Evolutionary conservation across 352 stramenopile genomes (phyloP), one percentile per base, ranked within the genome.

Genomic region (Phytophthora fragariae): DNA sequence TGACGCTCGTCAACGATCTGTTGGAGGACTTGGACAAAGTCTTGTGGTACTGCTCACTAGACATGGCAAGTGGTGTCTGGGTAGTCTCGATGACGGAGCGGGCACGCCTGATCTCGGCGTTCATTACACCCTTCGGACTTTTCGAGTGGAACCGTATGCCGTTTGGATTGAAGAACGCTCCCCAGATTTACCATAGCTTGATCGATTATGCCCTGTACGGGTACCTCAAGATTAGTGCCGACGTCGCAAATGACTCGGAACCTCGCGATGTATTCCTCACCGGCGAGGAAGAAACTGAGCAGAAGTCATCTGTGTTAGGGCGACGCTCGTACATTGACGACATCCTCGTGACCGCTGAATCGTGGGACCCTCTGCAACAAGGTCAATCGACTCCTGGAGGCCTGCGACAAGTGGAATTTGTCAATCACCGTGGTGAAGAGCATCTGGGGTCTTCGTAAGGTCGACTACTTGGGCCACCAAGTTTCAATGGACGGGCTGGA

Each of bases 241-340:
- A 5, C 27, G 27, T 5, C 2, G 2, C 27, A 5, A 29, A 5
- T 5, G 27, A 2, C 3, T 29, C 27, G 27, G 27, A 29, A 2
- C 27, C 27, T 5, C 27, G 3, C 27, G n/a, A n/a, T n/a, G n/a
- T n/a, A n/a, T n/a, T n/a, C n/a, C n/a, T n/a, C n/a, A n/a, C n/a
- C n/a, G n/a, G 27, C 0, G 27, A 29, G 27, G 2, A 1, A 29
- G 27, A 29, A 5, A 29, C 2, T 5, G 3, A 29, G 2, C 27
- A 3, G 27, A 21, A 14, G 3, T 8, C 14, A 33, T 65, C 65
- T 7, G 56, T 68, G 0, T 7, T 78, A 6, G 37, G 54, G 17
- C 53, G 62, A 10, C 14, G 65, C n/a, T 83, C 72, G 6, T 80
- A 80, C 52, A 80, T 80, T 17, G 72, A 78, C 19, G 75, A 75